These are phyloP conservation scores for Oryza meyeriana DNA, from an alignment of 176 grass and related monocot species.

Conservation along the genomic window DNA sequence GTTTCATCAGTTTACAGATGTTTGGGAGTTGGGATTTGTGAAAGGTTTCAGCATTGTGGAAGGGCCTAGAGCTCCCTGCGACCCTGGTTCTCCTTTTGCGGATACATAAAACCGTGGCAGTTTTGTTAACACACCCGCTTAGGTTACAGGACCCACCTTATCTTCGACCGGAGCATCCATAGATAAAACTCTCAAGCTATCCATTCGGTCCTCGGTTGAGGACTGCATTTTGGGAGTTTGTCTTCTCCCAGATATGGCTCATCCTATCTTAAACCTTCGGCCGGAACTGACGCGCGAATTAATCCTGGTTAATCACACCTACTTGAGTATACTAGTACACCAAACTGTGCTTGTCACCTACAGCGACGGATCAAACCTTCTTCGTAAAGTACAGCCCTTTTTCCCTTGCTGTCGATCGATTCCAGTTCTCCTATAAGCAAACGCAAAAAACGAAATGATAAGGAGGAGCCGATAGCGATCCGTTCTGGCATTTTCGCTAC, in stretches of 20 bases:
- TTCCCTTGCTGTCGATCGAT: background rate
- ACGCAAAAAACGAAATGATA: background rate
- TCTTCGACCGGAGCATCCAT: conserved; percentile 1
- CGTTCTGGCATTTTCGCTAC: background rate
- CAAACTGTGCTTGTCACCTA: background rate
- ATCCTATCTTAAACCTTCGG: background rate
- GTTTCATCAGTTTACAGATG: background rate
- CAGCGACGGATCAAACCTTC: background rate
- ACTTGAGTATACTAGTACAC: too few species aligned
- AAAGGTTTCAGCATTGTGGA: background rate
- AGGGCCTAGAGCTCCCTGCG: background rate
- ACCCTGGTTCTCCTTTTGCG: background rate
- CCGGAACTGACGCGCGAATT: background rate
- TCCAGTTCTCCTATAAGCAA: background rate
- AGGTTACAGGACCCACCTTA: conserved; percentile 7
- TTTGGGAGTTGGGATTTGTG: background rate
- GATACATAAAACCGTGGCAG: background rate
- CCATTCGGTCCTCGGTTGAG: background rate
- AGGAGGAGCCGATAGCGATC: background rate
- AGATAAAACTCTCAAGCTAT: background rate
- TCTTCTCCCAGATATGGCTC: background rate
- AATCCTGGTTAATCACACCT: background rate
- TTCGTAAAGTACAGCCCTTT: background rate
- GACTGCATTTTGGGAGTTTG: background rate
- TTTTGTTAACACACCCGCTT: background rate